Base-by-base conservation (phyloP, 2,329 filamentous ascomycete species). In the Stemphylium vesicarium region DNA sequence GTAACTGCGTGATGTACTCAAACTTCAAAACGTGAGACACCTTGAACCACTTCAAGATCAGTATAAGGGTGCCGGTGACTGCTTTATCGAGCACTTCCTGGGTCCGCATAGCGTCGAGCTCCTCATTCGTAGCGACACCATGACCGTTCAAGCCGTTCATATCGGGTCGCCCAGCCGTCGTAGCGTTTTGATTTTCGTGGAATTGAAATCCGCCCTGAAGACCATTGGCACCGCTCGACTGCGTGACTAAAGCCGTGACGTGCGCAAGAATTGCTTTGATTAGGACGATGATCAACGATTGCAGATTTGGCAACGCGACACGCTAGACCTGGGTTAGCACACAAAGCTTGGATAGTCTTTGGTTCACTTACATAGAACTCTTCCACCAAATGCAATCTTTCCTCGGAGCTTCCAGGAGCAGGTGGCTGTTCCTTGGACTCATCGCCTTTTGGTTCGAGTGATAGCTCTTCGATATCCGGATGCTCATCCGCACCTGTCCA, bases 41-140 rank as follows among this genome's bases (percentile, higher is more conserved):
- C 74, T 96, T 96, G 67, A 98, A 89, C 95, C 95, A 99, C 76
- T 98, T 99, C 57, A 98, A 74, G 39, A 98, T 77, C n/a, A 96
- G 80, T 24, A 99, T 79, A 24, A 99, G 78, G 50, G 92, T 89
- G 1, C 90, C 93, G n/a, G 92, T 95, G 18, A 96, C 88, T 0
- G 94, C 94, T 76, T 98, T 98, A 22, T 89, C 87, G 11, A 89
- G 89, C 46, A 99, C 93, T 75, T 99, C 95, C 51, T 94, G 86
- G 13, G 86, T 88, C 44, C 96, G 85, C 50, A 90, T 84, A 36
- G 88, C 87, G 73, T 98, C 93, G 13, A 96, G 77, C 66, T 97
- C 92, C 55, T 96, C 92, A 15, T 76, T 76, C 1, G 76, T 73
- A 6, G 73, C 62, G 7, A 68, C 53, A 31, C 63, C 57, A 36